Conservation (phyloP, 2,329 filamentous ascomycete genomes). For the Penicillium expansum region DNA sequence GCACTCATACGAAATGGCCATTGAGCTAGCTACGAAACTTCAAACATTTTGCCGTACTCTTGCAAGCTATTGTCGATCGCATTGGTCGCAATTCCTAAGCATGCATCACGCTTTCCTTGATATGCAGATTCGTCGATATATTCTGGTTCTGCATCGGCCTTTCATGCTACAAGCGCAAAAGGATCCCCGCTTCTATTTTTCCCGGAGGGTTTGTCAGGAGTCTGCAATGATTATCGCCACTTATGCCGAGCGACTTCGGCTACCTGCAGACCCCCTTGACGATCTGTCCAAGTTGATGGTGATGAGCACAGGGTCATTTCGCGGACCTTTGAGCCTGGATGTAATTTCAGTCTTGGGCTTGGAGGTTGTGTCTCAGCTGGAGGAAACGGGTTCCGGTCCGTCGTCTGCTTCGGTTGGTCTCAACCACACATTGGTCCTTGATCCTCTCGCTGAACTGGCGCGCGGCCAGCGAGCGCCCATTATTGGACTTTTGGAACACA, state of each 20-base stretch:
- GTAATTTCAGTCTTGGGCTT: constrained; percentile 21
- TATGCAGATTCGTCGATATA: constrained; percentile 17
- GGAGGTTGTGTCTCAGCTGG: constrained; percentile 26
- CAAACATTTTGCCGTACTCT: not conserved
- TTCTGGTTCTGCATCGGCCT: constrained; percentile 18
- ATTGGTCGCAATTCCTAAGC: not conserved
- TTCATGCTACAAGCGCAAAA: constrained; percentile 15
- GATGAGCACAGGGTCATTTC: constrained; percentile 19
- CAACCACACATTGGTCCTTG: not conserved
- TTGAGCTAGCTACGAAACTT: not conserved
- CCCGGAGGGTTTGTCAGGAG: constrained; percentile 19
- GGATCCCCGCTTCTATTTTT: constrained; percentile 17
- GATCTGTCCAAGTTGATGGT: constrained; percentile 15
- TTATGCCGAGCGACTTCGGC: constrained; percentile 14
- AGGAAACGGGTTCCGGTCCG: constrained; percentile 14
- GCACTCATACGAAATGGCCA: not conserved
- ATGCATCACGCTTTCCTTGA: constrained; percentile 14
- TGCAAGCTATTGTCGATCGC: not conserved
- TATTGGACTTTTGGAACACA: constrained; percentile 17
- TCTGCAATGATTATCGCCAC: constrained; percentile 20
- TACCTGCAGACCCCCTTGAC: constrained; percentile 9
- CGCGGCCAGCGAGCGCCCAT: constrained; percentile 15
- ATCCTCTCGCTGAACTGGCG: constrained; percentile 12
- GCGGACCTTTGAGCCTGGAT: constrained; percentile 23
- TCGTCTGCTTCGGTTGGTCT: not conserved